phyloP scores from a whole-genome alignment of 352 stramenopile species.

The Globisporangium abappressorium region DNA sequence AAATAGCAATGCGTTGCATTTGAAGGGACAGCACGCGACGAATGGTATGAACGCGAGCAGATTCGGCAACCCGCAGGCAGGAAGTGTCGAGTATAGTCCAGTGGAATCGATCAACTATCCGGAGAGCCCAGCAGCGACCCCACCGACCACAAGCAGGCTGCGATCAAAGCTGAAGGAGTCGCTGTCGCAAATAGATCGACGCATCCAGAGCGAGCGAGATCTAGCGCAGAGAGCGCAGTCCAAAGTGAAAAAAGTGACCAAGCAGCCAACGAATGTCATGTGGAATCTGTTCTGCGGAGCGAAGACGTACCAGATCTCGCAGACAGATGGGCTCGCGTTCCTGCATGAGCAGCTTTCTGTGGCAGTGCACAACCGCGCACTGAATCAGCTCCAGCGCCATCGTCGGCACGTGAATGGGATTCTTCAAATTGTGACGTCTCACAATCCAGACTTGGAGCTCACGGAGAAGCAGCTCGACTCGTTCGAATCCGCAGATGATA shows the following conservation, averaged over 20 bases:
- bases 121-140: slow-evolving; percentile 23
- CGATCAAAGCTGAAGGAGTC: slow-evolving; percentile 63
- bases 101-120: slow-evolving; percentile 25
- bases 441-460: slow-evolving; percentile 76
- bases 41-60: slow-evolving; percentile 17
- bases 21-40: slow-evolving; percentile 4
- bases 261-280: slow-evolving; percentile 37
- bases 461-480: slow-evolving; percentile 82
- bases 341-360: slow-evolving; percentile 56
- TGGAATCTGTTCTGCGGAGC: slow-evolving; percentile 68
- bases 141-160: slow-evolving; percentile 38
- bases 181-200: slow-evolving; percentile 50
- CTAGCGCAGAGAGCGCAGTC: slow-evolving; percentile 33
- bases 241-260: slow-evolving; percentile 26
- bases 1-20: neutral
- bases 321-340: slow-evolving; percentile 53
- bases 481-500: slow-evolving; percentile 63
- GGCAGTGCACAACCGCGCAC: slow-evolving; percentile 54
- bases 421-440: slow-evolving; percentile 75
- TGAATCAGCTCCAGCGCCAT: slow-evolving; percentile 83
- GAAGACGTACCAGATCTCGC: slow-evolving; percentile 22
- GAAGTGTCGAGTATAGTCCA: slow-evolving; percentile 26
- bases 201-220: slow-evolving; percentile 44
- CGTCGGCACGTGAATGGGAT: slow-evolving; percentile 71
- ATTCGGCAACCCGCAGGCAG: slow-evolving; percentile 39